Conservation (phyloP, 2,329 filamentous ascomycete species). For the Fusarium longipes region DNA sequence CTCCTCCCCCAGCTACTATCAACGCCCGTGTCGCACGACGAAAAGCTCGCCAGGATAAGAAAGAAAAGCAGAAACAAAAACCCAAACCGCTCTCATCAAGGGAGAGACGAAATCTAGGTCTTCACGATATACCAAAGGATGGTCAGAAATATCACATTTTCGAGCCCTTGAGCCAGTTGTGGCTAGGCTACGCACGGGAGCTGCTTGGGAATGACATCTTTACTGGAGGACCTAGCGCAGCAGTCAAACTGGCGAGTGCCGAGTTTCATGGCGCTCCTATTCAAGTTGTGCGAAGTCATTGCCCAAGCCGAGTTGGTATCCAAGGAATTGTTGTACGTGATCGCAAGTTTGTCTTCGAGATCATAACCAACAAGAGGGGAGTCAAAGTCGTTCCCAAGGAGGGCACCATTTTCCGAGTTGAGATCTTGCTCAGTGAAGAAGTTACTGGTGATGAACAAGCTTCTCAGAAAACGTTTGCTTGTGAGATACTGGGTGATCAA, state of each 20-base stretch:
- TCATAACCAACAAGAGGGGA: conserved; percentile 77
- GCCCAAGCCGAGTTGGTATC: conserved; percentile 83
- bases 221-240: conserved; percentile 67
- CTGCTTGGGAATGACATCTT: conserved; percentile 73
- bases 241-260: conserved; percentile 82
- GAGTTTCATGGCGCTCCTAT: conserved; percentile 91
- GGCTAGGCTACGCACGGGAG: conserved; percentile 87
- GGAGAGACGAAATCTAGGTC: conserved; percentile 76
- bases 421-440: conserved; percentile 62
- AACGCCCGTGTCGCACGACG: conserved; percentile 69
- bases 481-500: conserved; percentile 89
- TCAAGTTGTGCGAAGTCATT: conserved; percentile 84
- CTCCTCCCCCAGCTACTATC: conserved; percentile 66
- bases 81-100: conserved; percentile 81
- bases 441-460: conserved; percentile 27
- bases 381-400: conserved; percentile 90
- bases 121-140: conserved; percentile 78
- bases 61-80: conserved; percentile 61
- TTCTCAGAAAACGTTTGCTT: conserved; percentile 64
- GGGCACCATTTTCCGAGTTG: conserved; percentile 84
- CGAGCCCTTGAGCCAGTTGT: conserved; percentile 79
- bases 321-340: conserved; percentile 91
- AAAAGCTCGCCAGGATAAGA: conserved; percentile 60
- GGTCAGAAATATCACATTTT: conserved; percentile 77
- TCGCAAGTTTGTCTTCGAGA: conserved; percentile 84